Evolutionary conservation across 192 early-diverging fungal genomes (phyloP).

Genomic region (Gigaspora rosea): DNA sequence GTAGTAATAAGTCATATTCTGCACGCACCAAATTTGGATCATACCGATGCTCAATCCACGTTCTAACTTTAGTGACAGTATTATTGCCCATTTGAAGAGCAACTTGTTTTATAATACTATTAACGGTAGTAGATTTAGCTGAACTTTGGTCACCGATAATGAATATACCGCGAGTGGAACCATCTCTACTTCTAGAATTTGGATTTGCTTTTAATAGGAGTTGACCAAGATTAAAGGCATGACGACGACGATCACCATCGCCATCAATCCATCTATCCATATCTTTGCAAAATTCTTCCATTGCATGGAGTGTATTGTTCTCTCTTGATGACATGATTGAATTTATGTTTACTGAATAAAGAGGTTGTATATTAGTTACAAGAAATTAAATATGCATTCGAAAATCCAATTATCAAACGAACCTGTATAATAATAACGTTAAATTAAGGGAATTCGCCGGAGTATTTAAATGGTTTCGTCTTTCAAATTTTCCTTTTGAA

Average conservation of each 20-base stretch:
- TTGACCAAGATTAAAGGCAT: background rate
- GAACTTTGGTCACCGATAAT: background rate
- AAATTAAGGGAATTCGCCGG: too few species aligned
- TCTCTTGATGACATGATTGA: too few species aligned
- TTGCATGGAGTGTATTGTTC: background rate
- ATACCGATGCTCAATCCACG: background rate
- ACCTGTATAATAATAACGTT: too few species aligned
- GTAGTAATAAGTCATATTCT: background rate
- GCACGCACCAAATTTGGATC: background rate
- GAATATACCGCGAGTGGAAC: background rate
- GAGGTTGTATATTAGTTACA: too few species aligned
- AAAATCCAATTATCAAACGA: too few species aligned
- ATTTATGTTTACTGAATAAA: too few species aligned
- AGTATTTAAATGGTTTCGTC: too few species aligned
- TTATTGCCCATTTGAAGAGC: background rate
- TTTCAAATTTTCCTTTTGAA: too few species aligned
- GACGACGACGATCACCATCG: background rate
- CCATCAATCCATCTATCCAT: background rate
- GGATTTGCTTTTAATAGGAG: background rate
- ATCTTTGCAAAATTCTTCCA: background rate
- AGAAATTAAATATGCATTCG: too few species aligned
- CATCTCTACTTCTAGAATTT: background rate
- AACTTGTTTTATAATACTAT: background rate
- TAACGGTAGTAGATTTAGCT: background rate
- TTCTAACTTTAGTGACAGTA: background rate